Evolutionary conservation across 2,329 filamentous ascomycete species (phyloP), one percentile per base, ranked within the genome.

Genomic region (Blastomyces emzantsi): DNA sequence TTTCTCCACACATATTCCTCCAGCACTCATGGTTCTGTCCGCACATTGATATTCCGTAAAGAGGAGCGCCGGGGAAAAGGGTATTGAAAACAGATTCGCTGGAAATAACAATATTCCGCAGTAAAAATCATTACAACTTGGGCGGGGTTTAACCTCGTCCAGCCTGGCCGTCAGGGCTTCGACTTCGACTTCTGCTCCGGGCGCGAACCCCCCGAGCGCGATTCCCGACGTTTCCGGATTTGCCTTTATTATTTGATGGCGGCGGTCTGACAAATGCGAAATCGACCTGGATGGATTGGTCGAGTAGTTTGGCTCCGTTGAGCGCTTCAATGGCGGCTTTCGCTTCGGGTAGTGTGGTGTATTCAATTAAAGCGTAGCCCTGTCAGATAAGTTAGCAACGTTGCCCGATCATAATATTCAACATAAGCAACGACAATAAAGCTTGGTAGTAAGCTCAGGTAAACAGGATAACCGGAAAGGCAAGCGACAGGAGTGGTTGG

Each of bases 321-420:
- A 85, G 81, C 65, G 81, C 82, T 71, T 85, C 81, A 71, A 88
- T 85, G 4, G 85, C 85, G 43, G 82, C 83, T 61, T 80, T 80
- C n/a, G 85, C 85, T 75, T 88, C 85, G 61, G 80, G 78, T 62
- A 87, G 78, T 9, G 85, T 87, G 1, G 85, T 78, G 71, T 86
- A 88, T 76, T 88, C 85, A 68, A 88, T 86, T 64, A 88, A 78
- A 47, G 83, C 85, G 73, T 88, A 88, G 67, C 85, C 85, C 85
- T 88, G 68, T 22, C 51, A n/a, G 43, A 52, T 55, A 49, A 17
- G 57, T 60, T 17, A 60, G 57, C 43, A 47, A 60, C 22, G 7
- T 60, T 33, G 22, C 17, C 13, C 17, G 2, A 60, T 47, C 13
- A 28, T 33, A 60, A 45, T 17, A 58, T 22, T 47, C 17, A 15